Evolutionary conservation across 139 green algal species (phyloP).

Genomic region (Volvox africanus): DNA sequence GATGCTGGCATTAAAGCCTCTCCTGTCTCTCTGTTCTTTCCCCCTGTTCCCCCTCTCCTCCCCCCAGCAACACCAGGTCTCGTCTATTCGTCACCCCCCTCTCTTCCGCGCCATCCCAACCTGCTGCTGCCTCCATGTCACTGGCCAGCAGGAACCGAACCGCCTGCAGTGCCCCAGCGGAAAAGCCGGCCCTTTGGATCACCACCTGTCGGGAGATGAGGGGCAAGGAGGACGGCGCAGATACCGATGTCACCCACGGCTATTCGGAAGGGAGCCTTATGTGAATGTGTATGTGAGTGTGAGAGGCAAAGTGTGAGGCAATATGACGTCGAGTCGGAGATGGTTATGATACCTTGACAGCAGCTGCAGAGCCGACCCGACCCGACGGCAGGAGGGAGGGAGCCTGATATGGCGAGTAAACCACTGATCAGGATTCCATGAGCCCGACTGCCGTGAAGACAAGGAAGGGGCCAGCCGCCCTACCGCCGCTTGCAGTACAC

Average conservation of each 20-base stretch:
- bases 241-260: neutral
- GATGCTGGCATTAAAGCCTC: neutral
- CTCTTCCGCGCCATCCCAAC: neutral
- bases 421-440: too few relatives aligned
- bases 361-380: neutral
- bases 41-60: neutral
- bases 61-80: neutral
- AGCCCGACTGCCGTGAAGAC: too few relatives aligned
- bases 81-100: neutral
- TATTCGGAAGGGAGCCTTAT: neutral
- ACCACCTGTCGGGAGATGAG: neutral
- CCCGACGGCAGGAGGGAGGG: too few relatives aligned
- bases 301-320: neutral
- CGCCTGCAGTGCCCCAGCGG: constrained; percentile 58
- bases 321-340: neutral
- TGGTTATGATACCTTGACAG: neutral
- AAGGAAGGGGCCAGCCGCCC: neutral
- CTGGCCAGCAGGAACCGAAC: constrained; percentile 60
- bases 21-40: too few relatives aligned
- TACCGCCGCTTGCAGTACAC: too few relatives aligned
- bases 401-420: too few relatives aligned
- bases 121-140: constrained; percentile 15
- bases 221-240: neutral
- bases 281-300: neutral
- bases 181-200: constrained; percentile 39